Base-by-base conservation (phyloP, 306 rosid species). In the Vicia villosa region DNA sequence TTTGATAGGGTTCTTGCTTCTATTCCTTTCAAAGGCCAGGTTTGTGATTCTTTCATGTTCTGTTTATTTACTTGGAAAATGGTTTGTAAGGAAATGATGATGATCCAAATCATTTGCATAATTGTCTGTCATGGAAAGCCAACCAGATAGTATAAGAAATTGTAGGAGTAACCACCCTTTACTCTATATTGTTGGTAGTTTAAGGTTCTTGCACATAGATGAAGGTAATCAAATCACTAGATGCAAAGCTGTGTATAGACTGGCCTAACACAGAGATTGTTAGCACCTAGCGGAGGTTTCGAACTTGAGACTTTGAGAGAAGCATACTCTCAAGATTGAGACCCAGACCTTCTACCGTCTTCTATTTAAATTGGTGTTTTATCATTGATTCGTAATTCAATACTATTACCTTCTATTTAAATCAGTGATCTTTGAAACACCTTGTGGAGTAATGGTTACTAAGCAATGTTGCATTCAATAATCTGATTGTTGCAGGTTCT, bases 1-100 rank as follows among this genome's bases (percentile, higher is more conserved):
- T 93, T 93, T 64, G 98, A 93, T 77, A 86, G 98, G 83, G 83
- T 93, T 83, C 98, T 93, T 65, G 96, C 97, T 76, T 93, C 98
- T n/a, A 88, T 90, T 73, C 98, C 97, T 43, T 93, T 90, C 80
- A 93, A 90, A 77, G 97, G 97, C 77, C 98, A 90, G 97, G 78
- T 71, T 38, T 75, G 69, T 58, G 65, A 26, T 16, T 51, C 15
- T 5, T 26, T 11, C 16, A 13, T 52, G 28, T 26, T 5, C 20
- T 46, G 15, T 72, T 41, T 19, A 62, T 22, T 11, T 2, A 1
- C 5, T 30, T 60, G 46, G 63, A 8, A 17, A 34, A 15, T 43
- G 16, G 46, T 34, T 60, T 60, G 26, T 65, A 28, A 28, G 6
- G 32, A 28, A 28, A 42, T 42, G 47, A 42, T 12, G 16, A 13